Evolutionary conservation across 495 filamentous ascomycete genomes (phyloP).

Genomic region (Staphylotrichum tortipilum): DNA sequence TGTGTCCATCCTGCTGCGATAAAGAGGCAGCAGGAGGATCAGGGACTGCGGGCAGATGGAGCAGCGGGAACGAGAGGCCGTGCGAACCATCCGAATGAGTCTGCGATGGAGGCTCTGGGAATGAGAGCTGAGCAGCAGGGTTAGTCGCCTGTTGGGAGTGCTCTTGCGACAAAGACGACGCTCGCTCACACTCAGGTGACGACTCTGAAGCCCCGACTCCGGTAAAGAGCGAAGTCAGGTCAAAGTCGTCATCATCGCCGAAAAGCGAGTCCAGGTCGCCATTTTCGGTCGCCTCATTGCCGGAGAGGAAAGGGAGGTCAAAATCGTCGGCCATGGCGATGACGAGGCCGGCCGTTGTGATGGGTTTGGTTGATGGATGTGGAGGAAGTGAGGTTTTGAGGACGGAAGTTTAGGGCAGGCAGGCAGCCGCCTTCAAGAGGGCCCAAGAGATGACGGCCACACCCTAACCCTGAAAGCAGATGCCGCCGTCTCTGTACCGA

Average conservation of each 20-base stretch:
- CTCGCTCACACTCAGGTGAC: conserved; percentile 3
- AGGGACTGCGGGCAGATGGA: conserved; percentile 20
- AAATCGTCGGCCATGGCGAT: conserved; percentile 3
- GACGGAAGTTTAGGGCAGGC: too few relatives aligned
- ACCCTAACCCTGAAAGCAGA: too few relatives aligned
- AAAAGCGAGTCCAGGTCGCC: conserved; percentile 20
- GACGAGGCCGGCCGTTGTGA: neutral
- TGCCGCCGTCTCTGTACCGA: too few relatives aligned
- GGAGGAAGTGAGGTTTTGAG: neutral
- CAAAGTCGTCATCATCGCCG: conserved; percentile 11
- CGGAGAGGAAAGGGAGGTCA: neutral
- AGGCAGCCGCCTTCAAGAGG: conserved; percentile 4
- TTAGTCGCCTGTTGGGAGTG: conserved; percentile 10
- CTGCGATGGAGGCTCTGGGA: neutral
- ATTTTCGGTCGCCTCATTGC: neutral
- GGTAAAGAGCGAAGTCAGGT: conserved; percentile 17
- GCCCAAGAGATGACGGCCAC: too few relatives aligned
- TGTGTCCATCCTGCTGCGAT: conserved; percentile 20
- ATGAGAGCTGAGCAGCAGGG: conserved; percentile 3
- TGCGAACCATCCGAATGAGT: neutral
- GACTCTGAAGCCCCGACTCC: conserved; percentile 8
- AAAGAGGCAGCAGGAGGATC: conserved; percentile 19
- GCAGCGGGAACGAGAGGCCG: neutral
- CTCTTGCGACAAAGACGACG: conserved; percentile 2
- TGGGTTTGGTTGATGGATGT: neutral